Percentiles rank a stretch among this genome's conserved stretches.
Conservation (phyloP, 148 eudicot genomes). For the Cornus florida region DNA sequence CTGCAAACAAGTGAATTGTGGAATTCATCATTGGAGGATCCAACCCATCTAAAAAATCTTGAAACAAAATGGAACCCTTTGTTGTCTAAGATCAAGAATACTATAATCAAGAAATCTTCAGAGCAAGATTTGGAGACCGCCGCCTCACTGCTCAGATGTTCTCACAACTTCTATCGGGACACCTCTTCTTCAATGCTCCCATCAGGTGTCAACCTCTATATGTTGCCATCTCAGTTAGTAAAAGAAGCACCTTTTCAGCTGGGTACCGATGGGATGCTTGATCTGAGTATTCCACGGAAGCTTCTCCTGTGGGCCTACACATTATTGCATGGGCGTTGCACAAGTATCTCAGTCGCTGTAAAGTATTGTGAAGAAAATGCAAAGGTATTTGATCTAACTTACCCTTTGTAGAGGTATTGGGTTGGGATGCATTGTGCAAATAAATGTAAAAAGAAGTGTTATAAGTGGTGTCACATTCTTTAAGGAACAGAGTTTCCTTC, state of each 20-base stretch:
- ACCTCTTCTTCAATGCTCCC: constrained; percentile 68
- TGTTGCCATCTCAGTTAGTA: constrained; percentile 63
- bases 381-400: constrained; percentile 49
- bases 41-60: constrained; percentile 49
- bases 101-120: constrained; percentile 65
- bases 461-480: background rate
- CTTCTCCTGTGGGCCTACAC: constrained; percentile 94
- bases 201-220: constrained; percentile 68
- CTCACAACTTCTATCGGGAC: constrained; percentile 82
- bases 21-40: constrained; percentile 68
- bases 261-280: constrained; percentile 68
- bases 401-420: constrained; percentile 10
- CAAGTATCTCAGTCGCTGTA: constrained; percentile 65
- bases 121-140: constrained; percentile 83
- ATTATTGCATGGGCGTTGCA: constrained; percentile 72
- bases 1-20: constrained; percentile 71
- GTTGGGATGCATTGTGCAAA: constrained; percentile 1
- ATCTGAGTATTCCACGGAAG: constrained; percentile 76
- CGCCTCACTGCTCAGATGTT: constrained; percentile 68
- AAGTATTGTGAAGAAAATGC: constrained; percentile 93
- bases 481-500: background rate
- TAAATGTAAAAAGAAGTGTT: background rate
- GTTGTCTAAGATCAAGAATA: constrained; percentile 63
- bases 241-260: constrained; percentile 50
- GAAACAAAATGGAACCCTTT: constrained; percentile 77